Evolutionary conservation across 2,329 filamentous ascomycete species (phyloP).

Genomic region (Berkeleyomyces basicola): DNA sequence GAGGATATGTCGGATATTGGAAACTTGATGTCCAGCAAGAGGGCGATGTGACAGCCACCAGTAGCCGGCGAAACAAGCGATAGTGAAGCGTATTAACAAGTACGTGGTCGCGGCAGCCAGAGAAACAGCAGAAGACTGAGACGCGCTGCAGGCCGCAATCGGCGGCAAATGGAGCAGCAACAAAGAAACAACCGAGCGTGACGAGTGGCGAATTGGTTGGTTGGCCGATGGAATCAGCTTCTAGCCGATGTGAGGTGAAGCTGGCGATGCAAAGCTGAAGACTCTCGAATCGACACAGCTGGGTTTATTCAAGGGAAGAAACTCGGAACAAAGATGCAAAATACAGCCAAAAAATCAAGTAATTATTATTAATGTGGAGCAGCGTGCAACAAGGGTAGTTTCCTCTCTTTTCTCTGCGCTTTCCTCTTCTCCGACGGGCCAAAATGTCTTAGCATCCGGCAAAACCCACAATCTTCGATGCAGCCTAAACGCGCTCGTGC

Average conservation of each 20-base stretch:
- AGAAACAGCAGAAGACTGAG: not conserved
- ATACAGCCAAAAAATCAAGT: not conserved
- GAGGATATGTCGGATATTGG: too few species aligned
- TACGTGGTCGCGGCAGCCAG: not conserved
- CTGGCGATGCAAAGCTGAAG: not conserved
- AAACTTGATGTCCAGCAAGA: too few species aligned
- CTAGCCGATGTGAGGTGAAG: not conserved
- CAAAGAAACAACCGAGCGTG: not conserved
- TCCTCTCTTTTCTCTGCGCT: not conserved
- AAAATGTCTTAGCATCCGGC: not conserved
- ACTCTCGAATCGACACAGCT: too few species aligned
- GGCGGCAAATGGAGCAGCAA: not conserved
- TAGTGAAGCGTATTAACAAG: not conserved
- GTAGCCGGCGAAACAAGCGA: not conserved
- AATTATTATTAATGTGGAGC: not conserved
- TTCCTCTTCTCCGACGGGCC: not conserved
- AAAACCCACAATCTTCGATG: not conserved
- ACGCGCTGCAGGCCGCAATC: not conserved
- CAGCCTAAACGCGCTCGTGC: too few species aligned
- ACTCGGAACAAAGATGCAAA: not conserved
- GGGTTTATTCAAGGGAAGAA: not conserved
- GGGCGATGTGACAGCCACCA: not conserved
- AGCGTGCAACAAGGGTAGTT: not conserved
- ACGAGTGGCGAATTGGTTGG: not conserved
- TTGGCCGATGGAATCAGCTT: too few species aligned